phyloP scores from a whole-genome alignment of 169 alveolate species.

The Plasmodium falciparum region DNA sequence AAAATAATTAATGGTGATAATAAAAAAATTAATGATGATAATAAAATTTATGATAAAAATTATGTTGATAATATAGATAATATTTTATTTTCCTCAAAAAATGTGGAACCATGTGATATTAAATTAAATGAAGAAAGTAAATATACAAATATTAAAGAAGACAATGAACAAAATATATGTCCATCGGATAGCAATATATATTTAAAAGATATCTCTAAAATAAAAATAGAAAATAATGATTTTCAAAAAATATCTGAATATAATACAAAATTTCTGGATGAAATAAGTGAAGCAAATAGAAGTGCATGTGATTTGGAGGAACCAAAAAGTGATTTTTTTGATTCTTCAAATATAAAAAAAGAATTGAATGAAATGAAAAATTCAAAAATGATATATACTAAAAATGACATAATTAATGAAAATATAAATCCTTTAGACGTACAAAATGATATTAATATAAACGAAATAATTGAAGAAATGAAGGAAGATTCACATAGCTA shows the following conservation, averaged over 20 bases:
- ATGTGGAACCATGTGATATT: not conserved
- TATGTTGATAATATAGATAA: not conserved
- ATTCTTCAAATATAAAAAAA: not conserved
- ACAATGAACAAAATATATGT: not conserved
- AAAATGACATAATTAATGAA: not conserved
- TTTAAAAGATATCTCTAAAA: not conserved
- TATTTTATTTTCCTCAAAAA: not conserved
- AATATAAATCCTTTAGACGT: not conserved
- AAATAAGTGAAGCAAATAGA: slow-evolving; percentile 9
- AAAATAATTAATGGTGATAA: too few relatives aligned
- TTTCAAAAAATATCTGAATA: slow-evolving; percentile 12
- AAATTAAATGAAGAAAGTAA: not conserved
- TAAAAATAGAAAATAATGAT: not conserved
- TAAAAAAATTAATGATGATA: too few relatives aligned
- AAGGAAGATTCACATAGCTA: not conserved
- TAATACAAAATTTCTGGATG: slow-evolving; percentile 46
- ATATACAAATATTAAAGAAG: not conserved
- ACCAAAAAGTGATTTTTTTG: not conserved
- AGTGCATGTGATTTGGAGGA: not conserved
- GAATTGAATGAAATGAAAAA: not conserved
- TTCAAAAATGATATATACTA: not conserved
- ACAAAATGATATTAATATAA: not conserved
- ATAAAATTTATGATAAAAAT: not conserved
- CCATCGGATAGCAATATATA: not conserved
- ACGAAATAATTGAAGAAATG: not conserved